Evolutionary conservation across 139 green algal genomes (phyloP).

Genomic region (Tetraselmis striata): DNA sequence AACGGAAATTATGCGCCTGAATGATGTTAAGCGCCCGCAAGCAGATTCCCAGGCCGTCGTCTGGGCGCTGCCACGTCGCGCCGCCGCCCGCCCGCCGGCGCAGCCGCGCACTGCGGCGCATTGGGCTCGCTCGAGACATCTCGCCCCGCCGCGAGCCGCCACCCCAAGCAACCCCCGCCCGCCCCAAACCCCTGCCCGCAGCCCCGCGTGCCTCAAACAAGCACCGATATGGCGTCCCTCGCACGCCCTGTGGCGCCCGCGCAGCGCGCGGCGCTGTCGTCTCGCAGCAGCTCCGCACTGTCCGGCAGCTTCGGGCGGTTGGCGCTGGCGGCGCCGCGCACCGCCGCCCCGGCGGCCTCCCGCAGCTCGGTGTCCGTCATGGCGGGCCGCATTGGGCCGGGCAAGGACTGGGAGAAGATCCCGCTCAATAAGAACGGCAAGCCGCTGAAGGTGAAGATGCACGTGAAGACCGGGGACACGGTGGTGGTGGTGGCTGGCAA

Average conservation of each 20-base stretch:
- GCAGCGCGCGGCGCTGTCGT: background rate
- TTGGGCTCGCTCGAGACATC: too few species aligned
- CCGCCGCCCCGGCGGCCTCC: background rate
- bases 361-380: background rate
- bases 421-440: constrained; percentile 73
- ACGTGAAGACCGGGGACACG: constrained; percentile 82
- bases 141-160: too few species aligned
- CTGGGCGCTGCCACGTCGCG: too few species aligned
- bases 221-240: background rate
- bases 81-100: too few species aligned
- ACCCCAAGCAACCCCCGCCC: too few species aligned
- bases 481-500: constrained; percentile 64
- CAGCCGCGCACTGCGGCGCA: too few species aligned
- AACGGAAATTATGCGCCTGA: too few species aligned
- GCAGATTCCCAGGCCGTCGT: too few species aligned
- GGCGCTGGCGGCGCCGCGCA: background rate
- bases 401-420: constrained; percentile 82
- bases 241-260: background rate
- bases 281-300: background rate
- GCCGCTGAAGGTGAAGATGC: constrained; percentile 67
- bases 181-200: too few species aligned
- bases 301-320: background rate
- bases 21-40: too few species aligned
- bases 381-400: constrained; percentile 40
- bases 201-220: too few species aligned